Conservation (phyloP, 2,329 filamentous ascomycete genomes). For the Cytospora piceae region DNA sequence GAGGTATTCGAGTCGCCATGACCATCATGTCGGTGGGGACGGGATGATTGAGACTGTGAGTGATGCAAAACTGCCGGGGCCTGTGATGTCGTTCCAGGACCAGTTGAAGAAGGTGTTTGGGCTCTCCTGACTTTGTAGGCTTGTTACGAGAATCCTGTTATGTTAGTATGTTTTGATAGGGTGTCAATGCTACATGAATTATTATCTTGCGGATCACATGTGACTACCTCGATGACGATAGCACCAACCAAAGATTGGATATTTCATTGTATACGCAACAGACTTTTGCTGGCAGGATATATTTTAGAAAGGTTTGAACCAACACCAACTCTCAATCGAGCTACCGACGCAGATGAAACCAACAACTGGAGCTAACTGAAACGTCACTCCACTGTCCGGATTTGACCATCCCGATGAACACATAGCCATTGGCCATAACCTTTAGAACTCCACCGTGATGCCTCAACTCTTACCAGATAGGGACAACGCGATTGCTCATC, state of each 20-base stretch:
- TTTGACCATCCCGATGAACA: not conserved
- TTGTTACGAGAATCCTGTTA: not conserved
- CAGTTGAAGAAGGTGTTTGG: slow-evolving; percentile 28
- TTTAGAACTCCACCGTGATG: not conserved
- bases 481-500: not conserved
- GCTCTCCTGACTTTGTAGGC: slow-evolving; percentile 8
- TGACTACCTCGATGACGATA: not conserved
- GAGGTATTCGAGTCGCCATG: slow-evolving; percentile 34
- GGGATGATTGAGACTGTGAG: not conserved
- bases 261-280: too few relatives aligned
- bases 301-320: too few relatives aligned
- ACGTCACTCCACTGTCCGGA: not conserved
- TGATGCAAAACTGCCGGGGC: not conserved
- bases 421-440: not conserved
- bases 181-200: not conserved
- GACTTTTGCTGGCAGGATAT: not conserved
- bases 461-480: not conserved
- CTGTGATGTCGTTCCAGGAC: slow-evolving; percentile 21
- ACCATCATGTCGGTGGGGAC: not conserved
- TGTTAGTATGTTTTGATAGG: not conserved
- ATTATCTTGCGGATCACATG: not conserved
- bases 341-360: too few relatives aligned
- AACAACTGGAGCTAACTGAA: too few relatives aligned
- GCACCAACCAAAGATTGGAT: too few relatives aligned
- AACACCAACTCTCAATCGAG: too few relatives aligned